Base-by-base conservation (phyloP, 192 early-diverging fungal genomes). In the Coemansia sp. region DNA sequence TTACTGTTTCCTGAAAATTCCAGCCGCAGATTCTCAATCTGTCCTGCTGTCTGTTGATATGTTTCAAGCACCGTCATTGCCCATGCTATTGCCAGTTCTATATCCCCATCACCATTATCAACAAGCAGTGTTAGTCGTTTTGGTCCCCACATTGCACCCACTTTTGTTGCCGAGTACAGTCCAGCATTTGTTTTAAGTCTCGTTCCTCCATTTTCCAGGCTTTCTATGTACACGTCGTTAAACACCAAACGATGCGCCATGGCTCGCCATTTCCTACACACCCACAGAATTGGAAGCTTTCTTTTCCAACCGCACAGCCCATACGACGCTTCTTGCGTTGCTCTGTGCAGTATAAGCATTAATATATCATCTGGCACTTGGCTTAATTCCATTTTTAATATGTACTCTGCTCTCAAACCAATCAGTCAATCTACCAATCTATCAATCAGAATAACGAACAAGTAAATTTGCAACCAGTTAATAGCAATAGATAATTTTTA, bases 221-320 rank as follows among this genome's bases (percentile, higher is more conserved):
- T 40, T 36, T 58, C 56, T 15, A 58, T 22, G 37, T 58, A 58
- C 4, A 58, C 8, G 12, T 58, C 26, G 32, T 18, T 7, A 8
- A 18, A 40, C 37, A 40, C 32, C 22, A 18, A 15, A 5, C 15
- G 39, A 16, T 40, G 56, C 32, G 56, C 32, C n/a, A 58, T 7
- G 3, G 26, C 56, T 9, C 56, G 56, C 56, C 56, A 58, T 36
- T 8, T 5, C 4, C 39, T 11, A n/a, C 56, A 58, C 7, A 58
- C 56, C 5, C 56, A 6, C 13, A 58, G 56, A 5, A 58, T 15
- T 6, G 10, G 4, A 7, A 58, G 39, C 56, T 58, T 58, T 1
- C 56, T n/a, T 15, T 41, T 58, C 56, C 56, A 58, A 13, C 56
- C 56, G 13, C 56, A 5, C 39, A 58, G 37, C 39, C 56, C 56